phyloP scores from a whole-genome alignment of 2,329 filamentous ascomycete species.

The Chaetomiaceae sp. region DNA sequence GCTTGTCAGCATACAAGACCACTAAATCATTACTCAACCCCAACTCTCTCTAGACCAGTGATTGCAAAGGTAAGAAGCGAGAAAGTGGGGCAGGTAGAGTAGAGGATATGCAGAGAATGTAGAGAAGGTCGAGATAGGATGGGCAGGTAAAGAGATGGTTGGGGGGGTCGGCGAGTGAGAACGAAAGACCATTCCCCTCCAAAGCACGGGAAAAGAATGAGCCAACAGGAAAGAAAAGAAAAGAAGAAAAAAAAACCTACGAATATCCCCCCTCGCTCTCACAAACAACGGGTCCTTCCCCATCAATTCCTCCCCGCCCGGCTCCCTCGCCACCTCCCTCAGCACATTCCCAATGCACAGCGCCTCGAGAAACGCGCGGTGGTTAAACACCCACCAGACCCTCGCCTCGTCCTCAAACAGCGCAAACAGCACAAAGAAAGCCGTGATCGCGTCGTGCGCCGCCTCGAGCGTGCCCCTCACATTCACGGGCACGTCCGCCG shows the following conservation, averaged over 20 bases:
- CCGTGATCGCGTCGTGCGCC: constrained; percentile 67
- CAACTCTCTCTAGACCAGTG: too few relatives aligned
- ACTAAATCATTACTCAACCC: too few relatives aligned
- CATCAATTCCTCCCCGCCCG: constrained; percentile 43
- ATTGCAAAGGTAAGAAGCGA: too few relatives aligned
- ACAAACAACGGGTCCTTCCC: constrained; percentile 54
- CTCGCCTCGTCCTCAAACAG: constrained; percentile 67
- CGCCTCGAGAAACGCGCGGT: constrained; percentile 73
- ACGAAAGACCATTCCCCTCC: too few relatives aligned
- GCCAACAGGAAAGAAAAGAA: constrained; percentile 12
- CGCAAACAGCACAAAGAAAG: constrained; percentile 69
- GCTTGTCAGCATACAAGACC: background rate
- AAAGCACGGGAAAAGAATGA: background rate
- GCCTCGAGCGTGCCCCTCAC: constrained; percentile 67
- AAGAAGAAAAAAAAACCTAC: constrained; percentile 40
- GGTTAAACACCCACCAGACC: constrained; percentile 84
- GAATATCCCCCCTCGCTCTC: constrained; percentile 57
- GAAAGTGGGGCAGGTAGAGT: background rate
- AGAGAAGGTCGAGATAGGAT: too few relatives aligned
- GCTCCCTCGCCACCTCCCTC: constrained; percentile 46
- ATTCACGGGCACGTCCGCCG: constrained; percentile 59
- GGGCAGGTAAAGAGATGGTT: background rate
- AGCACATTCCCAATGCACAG: constrained; percentile 62
- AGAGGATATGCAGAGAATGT: background rate
- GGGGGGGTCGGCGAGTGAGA: too few relatives aligned